Base-by-base conservation (phyloP, 345 rosid species). In the Populus alba region DNA sequence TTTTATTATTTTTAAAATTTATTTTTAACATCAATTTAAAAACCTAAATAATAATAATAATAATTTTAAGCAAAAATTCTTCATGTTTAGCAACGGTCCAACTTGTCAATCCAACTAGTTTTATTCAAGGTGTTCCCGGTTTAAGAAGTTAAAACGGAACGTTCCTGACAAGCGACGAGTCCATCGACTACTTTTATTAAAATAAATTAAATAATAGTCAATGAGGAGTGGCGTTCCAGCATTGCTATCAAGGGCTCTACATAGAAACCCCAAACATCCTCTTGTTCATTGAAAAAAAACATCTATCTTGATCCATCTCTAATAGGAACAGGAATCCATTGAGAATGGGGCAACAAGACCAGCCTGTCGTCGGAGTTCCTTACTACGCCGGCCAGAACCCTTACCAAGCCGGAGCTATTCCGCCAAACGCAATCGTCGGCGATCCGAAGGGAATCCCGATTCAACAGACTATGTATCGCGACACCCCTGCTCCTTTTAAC, bases 401-500 rank as follows among this genome's bases (percentile, higher is more conserved):
- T 7, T 88, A 92, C 81, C 97, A 94, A 53, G 90, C 87, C 68
- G 97, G 98, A 45, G 57, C 75, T 8, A 83, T 90, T 70, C 98
- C 97, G 27, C 97, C 93, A 15, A 87, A 88, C 82, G 97, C 97
- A 53, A 79, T 92, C 68, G 82, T 82, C 66, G 91, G 93, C 22
- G 89, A 94, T 76, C 99, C 96, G 15, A 85, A 87, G 81, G 97
- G 92, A 15, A 83, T 83, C 75, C 97, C 97, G 75, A 87, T 96
- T 76, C 94, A 92, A 11, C 98, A 91, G 87, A 96, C 98, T 41
- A 81, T 94, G 78, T 92, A 86, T 82, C 88, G 97, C 8, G 98
- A 94, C 78, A 93, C 98, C 38, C 97, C 97, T 75, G 99, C 99
- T 77, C 99, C 99, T 35, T 94, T 96, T 79, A 91, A 83, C 84